Evolutionary conservation across 345 rosid genomes (phyloP), one percentile per base, ranked within the genome.

Genomic region (Acer saccharum): DNA sequence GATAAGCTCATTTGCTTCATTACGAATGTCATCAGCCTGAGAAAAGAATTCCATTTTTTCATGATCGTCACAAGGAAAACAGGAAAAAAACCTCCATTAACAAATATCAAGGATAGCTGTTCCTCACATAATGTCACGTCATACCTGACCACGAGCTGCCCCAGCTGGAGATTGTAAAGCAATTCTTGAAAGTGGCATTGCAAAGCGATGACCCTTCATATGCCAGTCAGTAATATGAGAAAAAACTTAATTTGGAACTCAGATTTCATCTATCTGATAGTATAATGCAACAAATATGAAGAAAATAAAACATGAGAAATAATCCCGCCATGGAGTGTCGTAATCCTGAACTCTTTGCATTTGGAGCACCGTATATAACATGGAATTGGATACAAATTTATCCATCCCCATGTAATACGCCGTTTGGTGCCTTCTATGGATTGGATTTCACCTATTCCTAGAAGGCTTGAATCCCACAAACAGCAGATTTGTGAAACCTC

Each of bases 71-170:
- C 23, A 11, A 54, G 7, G 44, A 43, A 48, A 44, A 78, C 1
- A 65, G 7, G 69, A 57, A 43, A 39, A 29, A 18, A 60, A 9
- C 2, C 16, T 18, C 44, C 20, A 10, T 13, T 10, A 21, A 18
- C 2, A 65, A 76, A 20, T 57, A 55, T 61, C 25, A 10, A 57
- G 11, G 21, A 41, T 21, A 55, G 54, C 7, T 68, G 39, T 64
- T 71, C 64, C 25, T 72, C 23, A 65, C 43, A 65, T 44, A 1
- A 48, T 8, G 32, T 54, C 69, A 72, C 61, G 78, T 68, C 71
- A 62, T 86, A 92, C 98, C 98, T 91, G 92, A 76, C 94, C 99
- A 68, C 93, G 89, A 61, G 98, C 97, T 76, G 92, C 88, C 75
- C 96, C 91, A 41, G 91, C 92, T 43, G 97, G 94, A 77, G 93